These are phyloP conservation scores for Pleurotus citrinopileatus DNA, from an alignment of 768 basidiomycete genomes.

Conservation along the genomic window DNA sequence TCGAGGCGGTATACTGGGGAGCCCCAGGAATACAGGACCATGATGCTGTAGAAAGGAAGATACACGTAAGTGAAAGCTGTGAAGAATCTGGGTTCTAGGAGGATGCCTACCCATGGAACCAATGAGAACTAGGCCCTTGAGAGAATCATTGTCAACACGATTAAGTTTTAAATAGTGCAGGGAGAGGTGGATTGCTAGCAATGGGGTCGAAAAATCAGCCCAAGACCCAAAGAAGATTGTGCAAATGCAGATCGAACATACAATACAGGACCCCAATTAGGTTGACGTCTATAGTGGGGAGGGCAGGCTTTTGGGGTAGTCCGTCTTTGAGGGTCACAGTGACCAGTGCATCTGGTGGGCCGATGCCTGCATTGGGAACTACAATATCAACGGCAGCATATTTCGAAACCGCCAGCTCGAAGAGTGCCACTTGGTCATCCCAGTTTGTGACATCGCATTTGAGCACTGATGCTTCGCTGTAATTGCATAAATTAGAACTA, in stretches of 20 bases:
- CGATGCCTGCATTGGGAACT: too few relatives aligned
- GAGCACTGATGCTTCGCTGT: slow-evolving; percentile 39
- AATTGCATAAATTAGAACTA: not conserved
- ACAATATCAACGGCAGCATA: slow-evolving; percentile 54
- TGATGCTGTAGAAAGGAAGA: slow-evolving; percentile 34
- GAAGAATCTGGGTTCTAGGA: not conserved
- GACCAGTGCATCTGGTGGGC: slow-evolving; percentile 37
- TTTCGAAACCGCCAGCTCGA: slow-evolving; percentile 42
- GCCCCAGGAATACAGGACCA: slow-evolving; percentile 43
- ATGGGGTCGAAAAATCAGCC: slow-evolving; percentile 6
- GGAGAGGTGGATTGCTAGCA: slow-evolving; percentile 46
- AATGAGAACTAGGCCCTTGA: slow-evolving; percentile 49
- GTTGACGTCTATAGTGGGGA: slow-evolving; percentile 49
- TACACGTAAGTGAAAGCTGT: not conserved
- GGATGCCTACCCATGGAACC: slow-evolving; percentile 48
- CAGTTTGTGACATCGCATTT: slow-evolving; percentile 51
- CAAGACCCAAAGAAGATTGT: not conserved
- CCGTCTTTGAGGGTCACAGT: slow-evolving; percentile 31
- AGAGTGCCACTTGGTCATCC: slow-evolving; percentile 52
- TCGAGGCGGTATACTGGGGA: slow-evolving; percentile 47
- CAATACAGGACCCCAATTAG: slow-evolving; percentile 46
- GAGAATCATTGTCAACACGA: slow-evolving; percentile 27
- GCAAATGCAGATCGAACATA: slow-evolving; percentile 22
- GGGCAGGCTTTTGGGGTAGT: slow-evolving; percentile 39
- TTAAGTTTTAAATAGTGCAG: slow-evolving; percentile 45